Evolutionary conservation across 805 yeast genomes (phyloP).

Genomic region (Helenozyma baotianmanensis): DNA sequence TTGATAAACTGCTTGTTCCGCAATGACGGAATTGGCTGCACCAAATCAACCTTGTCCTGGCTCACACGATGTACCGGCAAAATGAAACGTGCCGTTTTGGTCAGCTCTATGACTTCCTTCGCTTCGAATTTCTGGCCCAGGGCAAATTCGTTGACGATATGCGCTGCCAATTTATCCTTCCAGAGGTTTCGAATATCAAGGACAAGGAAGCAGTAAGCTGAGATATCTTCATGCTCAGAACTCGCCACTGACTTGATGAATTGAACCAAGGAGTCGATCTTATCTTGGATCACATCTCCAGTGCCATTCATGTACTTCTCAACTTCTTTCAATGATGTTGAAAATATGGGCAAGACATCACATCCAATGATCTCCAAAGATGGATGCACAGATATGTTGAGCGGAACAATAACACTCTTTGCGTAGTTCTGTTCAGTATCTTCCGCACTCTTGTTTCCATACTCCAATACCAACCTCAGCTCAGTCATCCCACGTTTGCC

Average conservation of each 20-base stretch:
- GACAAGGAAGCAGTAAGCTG: conserved; percentile 59
- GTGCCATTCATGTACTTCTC: too few species aligned
- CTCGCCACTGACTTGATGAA: conserved; percentile 22
- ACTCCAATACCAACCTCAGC: conserved; percentile 62
- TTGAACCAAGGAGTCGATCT: conserved; percentile 26
- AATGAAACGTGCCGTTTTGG: conserved; percentile 48
- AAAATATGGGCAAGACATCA: conserved; percentile 60
- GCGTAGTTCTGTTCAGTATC: conserved; percentile 26
- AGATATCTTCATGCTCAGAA: conserved; percentile 22
- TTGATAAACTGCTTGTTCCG: conserved; percentile 66
- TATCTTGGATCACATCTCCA: conserved; percentile 1
- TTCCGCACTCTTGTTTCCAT: conserved; percentile 36
- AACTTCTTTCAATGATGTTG: conserved; percentile 18
- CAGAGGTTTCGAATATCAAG: conserved; percentile 81
- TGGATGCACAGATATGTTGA: conserved; percentile 65
- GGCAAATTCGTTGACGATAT: conserved; percentile 29
- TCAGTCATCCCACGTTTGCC: conserved; percentile 74
- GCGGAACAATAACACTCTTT: conserved; percentile 62
- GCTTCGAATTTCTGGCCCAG: conserved; percentile 9
- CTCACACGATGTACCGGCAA: conserved; percentile 63
- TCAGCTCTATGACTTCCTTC: conserved; percentile 24
- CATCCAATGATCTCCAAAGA: conserved; percentile 71
- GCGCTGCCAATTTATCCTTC: conserved; percentile 45
- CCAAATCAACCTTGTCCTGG: conserved; percentile 38
- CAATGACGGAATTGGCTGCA: conserved; percentile 62